Evolutionary conservation across 352 stramenopile species (phyloP).

Genomic region (Pythium brachiatum): DNA sequence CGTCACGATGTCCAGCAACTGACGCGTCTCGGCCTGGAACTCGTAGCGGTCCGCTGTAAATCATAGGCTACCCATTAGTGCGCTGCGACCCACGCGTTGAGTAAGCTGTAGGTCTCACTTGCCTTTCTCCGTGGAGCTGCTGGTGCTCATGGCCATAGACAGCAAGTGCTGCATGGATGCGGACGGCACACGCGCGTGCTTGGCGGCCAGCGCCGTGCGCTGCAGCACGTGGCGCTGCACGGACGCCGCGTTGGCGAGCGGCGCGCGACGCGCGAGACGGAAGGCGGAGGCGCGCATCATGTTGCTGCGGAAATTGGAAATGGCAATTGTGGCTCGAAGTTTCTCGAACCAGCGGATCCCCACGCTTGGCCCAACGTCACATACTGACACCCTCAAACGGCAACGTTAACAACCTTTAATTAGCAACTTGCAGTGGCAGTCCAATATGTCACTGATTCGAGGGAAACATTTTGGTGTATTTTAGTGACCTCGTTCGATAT

Average conservation of each 20-base stretch:
- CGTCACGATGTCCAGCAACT: conserved; percentile 97
- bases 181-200: conserved; percentile 3
- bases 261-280: conserved; percentile 36
- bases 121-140: conserved; percentile 7
- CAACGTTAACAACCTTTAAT: not conserved
- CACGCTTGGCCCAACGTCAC: conserved; percentile 7
- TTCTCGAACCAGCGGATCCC: conserved; percentile 28
- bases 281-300: conserved; percentile 57
- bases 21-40: conserved; percentile 95
- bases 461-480: no score
- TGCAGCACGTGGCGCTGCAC: conserved; percentile 15
- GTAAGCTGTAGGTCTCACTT: not conserved
- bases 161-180: conserved; percentile 20
- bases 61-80: not conserved
- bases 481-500: conserved; percentile 2
- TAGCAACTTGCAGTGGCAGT: no score
- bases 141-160: conserved; percentile 21
- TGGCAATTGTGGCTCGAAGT: conserved; percentile 15
- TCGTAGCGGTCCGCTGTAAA: conserved; percentile 67
- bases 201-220: conserved; percentile 2
- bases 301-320: not conserved
- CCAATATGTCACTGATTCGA: not conserved
- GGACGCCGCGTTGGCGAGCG: conserved; percentile 6
- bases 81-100: not conserved
- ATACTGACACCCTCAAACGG: not conserved